A percentile compares a stretch with the other conserved stretches of the same genome.
Evolutionary conservation across 2,329 filamentous ascomycete species (phyloP).

Genomic region (Claviceps fusiformis): DNA sequence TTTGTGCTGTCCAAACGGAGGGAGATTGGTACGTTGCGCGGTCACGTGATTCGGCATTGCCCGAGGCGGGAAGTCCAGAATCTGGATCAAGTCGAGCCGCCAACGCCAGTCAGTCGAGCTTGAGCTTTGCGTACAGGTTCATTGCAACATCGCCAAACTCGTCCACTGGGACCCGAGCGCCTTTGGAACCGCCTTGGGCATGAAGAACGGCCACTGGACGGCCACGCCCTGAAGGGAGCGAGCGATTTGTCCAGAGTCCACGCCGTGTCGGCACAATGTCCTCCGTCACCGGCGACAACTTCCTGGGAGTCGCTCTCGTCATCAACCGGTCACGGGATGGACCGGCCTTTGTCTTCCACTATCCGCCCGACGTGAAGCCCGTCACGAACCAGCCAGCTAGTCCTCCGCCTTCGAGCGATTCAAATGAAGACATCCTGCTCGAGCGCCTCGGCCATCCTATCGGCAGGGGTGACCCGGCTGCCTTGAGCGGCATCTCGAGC

Average conservation of each 20-base stretch:
- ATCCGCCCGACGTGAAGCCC: constrained; percentile 48
- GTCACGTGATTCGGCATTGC: too few species aligned
- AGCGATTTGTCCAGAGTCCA: neutral
- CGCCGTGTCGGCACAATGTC: constrained; percentile 23
- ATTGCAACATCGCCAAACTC: neutral
- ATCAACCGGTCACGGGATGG: constrained; percentile 64
- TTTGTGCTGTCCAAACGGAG: too few species aligned
- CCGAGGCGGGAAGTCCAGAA: too few species aligned
- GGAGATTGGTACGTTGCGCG: too few species aligned
- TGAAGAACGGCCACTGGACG: neutral
- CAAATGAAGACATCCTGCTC: constrained; percentile 36
- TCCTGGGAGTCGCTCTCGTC: constrained; percentile 60
- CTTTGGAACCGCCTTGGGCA: neutral
- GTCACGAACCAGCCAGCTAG: constrained; percentile 19
- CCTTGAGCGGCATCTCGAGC: constrained; percentile 24
- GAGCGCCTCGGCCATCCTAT: constrained; percentile 30
- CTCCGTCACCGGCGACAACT: constrained; percentile 38
- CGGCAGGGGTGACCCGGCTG: constrained; percentile 16
- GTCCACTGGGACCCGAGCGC: neutral
- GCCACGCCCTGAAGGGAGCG: neutral
- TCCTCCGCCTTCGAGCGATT: constrained; percentile 13
- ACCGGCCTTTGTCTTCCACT: constrained; percentile 75
- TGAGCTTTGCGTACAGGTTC: too few species aligned
- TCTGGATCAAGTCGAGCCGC: too few species aligned
- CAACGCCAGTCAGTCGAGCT: too few species aligned